Percentiles rank a stretch among this genome's conserved stretches.
Evolutionary conservation across 805 yeast genomes (phyloP).

Genomic region (Kodamaea kaohsiungensis): DNA sequence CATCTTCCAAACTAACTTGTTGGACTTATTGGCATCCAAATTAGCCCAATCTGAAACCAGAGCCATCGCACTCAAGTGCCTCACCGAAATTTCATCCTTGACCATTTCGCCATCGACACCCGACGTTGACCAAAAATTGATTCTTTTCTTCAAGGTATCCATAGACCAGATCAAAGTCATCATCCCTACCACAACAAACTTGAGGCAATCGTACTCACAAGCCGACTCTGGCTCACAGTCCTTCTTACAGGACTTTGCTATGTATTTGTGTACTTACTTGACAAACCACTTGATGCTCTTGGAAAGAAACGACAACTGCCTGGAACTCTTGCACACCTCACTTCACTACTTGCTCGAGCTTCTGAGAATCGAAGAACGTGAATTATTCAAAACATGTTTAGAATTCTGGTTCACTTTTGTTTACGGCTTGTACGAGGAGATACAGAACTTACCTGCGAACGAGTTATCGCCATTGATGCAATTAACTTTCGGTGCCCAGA

Average conservation of each 20-base stretch:
- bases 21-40: conserved; percentile 70
- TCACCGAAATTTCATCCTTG: conserved; percentile 85
- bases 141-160: conserved; percentile 67
- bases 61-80: conserved; percentile 82
- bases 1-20: conserved; percentile 83
- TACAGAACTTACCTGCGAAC: conserved; percentile 72
- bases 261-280: conserved; percentile 85
- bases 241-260: conserved; percentile 90
- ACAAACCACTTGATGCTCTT: conserved; percentile 67
- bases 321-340: conserved; percentile 64
- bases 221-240: conserved; percentile 88
- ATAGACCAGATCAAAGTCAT: conserved; percentile 69
- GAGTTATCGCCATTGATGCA: conserved; percentile 80
- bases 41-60: conserved; percentile 78
- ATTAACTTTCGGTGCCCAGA: conserved; percentile 45
- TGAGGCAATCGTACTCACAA: conserved; percentile 66
- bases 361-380: conserved; percentile 92
- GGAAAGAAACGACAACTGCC: conserved; percentile 55
- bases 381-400: conserved; percentile 89
- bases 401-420: conserved; percentile 94
- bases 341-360: conserved; percentile 81
- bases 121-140: conserved; percentile 55
- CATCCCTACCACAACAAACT: conserved; percentile 72
- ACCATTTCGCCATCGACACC: conserved; percentile 63
- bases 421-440: conserved; percentile 78